These are phyloP conservation scores for Magnolia changhungtana DNA, from an alignment of 164 flowering plant genomes.

Conservation along the genomic window DNA sequence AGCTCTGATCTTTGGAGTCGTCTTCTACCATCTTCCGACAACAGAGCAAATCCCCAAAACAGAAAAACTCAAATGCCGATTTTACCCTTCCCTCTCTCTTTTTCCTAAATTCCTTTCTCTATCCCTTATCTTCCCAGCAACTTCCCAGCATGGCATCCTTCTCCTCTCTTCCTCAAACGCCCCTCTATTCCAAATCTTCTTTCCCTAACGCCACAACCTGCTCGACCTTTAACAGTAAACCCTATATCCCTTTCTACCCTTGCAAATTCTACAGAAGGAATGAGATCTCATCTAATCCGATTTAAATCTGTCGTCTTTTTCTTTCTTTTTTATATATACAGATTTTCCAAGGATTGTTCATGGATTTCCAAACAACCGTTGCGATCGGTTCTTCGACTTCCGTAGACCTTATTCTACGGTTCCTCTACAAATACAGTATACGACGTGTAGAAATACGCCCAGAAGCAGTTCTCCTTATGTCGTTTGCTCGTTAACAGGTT, in stretches of 20 bases:
- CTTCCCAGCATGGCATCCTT: background rate
- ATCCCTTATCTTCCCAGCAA: background rate
- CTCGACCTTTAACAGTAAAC: constrained; percentile 19
- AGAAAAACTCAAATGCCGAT: too few relatives aligned
- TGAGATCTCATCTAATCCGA: background rate
- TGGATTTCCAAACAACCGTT: constrained; percentile 17
- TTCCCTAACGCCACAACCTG: constrained; percentile 1
- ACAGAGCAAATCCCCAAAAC: too few relatives aligned
- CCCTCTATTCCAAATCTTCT: constrained; percentile 12
- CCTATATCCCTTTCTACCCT: background rate
- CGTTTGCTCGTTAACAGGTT: constrained; percentile 49
- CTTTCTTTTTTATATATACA: background rate
- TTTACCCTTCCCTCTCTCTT: too few relatives aligned
- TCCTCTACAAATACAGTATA: constrained; percentile 14
- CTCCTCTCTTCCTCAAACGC: constrained; percentile 11
- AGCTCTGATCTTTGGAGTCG: too few relatives aligned
- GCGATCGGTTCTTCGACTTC: constrained; percentile 12
- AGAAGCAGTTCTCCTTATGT: constrained; percentile 46
- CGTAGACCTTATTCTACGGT: constrained; percentile 4
- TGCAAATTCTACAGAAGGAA: background rate
- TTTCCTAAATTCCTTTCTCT: background rate
- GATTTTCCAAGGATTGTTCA: constrained; percentile 15
- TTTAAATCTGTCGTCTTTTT: background rate
- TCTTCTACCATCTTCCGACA: too few relatives aligned
- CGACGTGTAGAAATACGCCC: constrained; percentile 24